phyloP scores from a whole-genome alignment of 192 early-diverging fungal species.

The Haplosporangium gracile region DNA sequence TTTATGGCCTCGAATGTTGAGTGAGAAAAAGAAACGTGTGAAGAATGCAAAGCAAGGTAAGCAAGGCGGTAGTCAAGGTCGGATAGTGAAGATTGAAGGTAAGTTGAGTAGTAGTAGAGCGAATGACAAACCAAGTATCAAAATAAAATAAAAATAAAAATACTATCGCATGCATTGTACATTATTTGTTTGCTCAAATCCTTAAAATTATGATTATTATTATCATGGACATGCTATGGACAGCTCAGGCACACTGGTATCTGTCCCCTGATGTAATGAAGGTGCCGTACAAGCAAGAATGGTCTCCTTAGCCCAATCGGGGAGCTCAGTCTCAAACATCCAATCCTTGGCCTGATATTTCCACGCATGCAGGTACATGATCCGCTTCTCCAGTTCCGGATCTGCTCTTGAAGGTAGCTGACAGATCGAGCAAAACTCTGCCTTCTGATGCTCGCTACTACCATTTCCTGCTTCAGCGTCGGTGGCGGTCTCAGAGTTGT shows the following conservation, averaged over 20 bases:
- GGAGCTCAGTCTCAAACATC: conserved; percentile 83
- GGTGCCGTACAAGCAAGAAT: neutral
- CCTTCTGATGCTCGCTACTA: conserved; percentile 7
- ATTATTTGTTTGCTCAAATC: neutral
- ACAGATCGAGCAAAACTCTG: conserved; percentile 73
- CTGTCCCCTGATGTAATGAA: neutral
- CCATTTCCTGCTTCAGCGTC: conserved; percentile 11
- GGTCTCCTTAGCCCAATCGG: conserved; percentile 81
- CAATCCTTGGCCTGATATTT: conserved; percentile 82
- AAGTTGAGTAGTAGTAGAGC: neutral
- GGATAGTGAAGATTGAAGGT: neutral
- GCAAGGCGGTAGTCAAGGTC: neutral
- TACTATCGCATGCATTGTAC: neutral
- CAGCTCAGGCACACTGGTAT: neutral
- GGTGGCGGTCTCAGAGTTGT: neutral
- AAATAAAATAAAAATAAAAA: conserved; percentile 7
- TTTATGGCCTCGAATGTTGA: neutral
- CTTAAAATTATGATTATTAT: neutral
- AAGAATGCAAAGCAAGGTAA: neutral
- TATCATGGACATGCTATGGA: neutral
- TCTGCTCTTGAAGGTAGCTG: conserved; percentile 67
- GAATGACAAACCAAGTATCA: neutral
- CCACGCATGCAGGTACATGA: conserved; percentile 94
- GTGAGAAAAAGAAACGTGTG: neutral
- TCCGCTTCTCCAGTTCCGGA: conserved; percentile 79